These are phyloP conservation scores for Lasiosphaeria ovina DNA, from an alignment of 495 filamentous ascomycete genomes.

Conservation along the genomic window DNA sequence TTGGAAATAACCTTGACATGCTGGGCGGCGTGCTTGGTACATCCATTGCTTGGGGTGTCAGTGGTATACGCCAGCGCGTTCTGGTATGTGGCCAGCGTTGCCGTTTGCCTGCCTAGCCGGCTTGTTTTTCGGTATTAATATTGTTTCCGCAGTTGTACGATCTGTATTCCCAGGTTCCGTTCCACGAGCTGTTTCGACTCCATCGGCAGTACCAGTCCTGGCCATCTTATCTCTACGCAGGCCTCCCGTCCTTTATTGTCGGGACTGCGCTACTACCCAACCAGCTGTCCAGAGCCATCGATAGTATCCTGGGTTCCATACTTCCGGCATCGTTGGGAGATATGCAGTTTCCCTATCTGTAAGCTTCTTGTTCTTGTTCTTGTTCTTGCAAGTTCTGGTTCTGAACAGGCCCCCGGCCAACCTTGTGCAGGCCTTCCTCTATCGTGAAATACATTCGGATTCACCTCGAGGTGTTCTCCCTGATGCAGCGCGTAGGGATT, in stretches of 20 bases:
- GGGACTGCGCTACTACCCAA: neutral
- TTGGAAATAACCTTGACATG: conserved; percentile 39
- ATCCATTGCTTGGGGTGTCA: conserved; percentile 51
- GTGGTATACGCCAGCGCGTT: conserved; percentile 50
- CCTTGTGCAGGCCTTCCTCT: conserved; percentile 25
- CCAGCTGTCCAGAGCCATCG: neutral
- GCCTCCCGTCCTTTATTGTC: conserved; percentile 30
- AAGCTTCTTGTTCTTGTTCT: conserved; percentile 2
- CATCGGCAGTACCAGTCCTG: conserved; percentile 32
- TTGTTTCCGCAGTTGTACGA: conserved; percentile 44
- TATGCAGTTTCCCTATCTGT: neutral
- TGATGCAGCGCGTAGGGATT: conserved; percentile 49
- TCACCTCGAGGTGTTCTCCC: conserved; percentile 47
- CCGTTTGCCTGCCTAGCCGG: too few relatives aligned
- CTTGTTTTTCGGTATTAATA: neutral
- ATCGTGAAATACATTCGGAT: conserved; percentile 36
- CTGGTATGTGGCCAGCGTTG: conserved; percentile 34
- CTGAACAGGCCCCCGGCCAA: neutral
- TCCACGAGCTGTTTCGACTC: conserved; percentile 34
- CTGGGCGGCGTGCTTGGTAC: conserved; percentile 38
- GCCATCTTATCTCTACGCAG: conserved; percentile 25
- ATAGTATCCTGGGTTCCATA: neutral
- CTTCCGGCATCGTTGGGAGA: neutral
- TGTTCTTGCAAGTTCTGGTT: neutral
- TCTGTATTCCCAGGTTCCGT: conserved; percentile 38